A percentile compares a stretch with the other conserved stretches of the same genome.
phyloP scores from a whole-genome alignment of 192 early-diverging fungal species.

The Bifiguratus adelaidae region DNA sequence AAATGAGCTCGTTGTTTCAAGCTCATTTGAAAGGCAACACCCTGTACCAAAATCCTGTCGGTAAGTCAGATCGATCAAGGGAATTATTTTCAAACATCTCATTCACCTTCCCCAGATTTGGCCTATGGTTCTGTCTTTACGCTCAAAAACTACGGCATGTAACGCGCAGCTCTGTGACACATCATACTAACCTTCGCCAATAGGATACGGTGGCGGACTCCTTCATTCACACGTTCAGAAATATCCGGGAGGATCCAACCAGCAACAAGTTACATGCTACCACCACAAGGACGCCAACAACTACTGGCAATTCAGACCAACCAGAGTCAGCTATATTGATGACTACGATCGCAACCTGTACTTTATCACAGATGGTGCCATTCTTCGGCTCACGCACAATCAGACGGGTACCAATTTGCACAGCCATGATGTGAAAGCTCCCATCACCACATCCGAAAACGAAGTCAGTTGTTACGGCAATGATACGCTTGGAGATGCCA shows the following conservation, averaged over 20 bases:
- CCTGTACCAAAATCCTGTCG: slow-evolving; percentile 69
- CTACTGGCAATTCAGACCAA: too few species aligned
- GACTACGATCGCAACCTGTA: slow-evolving; percentile 29
- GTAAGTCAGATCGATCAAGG: slow-evolving; percentile 27
- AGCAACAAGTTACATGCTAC: slow-evolving; percentile 97
- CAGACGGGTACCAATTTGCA: slow-evolving; percentile 72
- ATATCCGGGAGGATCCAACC: slow-evolving; percentile 82
- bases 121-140: slow-evolving; percentile 89
- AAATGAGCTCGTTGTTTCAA: slow-evolving; percentile 96
- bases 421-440: slow-evolving; percentile 69
- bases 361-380: slow-evolving; percentile 65
- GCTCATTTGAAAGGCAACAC: slow-evolving; percentile 72
- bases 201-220: slow-evolving; percentile 75
- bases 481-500: slow-evolving; percentile 54
- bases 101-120: slow-evolving; percentile 59
- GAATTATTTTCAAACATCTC: too few species aligned
- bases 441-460: slow-evolving; percentile 59
- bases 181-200: too few species aligned
- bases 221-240: slow-evolving; percentile 89
- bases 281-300: slow-evolving; percentile 92
- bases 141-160: slow-evolving; percentile 69
- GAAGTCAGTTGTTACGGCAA: slow-evolving; percentile 93
- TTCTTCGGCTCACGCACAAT: slow-evolving; percentile 71
- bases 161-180: too few species aligned
- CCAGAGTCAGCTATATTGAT: too few species aligned